phyloP scores from a whole-genome alignment of 306 rosid genomes.

The Elaeagnus macrophylla region DNA sequence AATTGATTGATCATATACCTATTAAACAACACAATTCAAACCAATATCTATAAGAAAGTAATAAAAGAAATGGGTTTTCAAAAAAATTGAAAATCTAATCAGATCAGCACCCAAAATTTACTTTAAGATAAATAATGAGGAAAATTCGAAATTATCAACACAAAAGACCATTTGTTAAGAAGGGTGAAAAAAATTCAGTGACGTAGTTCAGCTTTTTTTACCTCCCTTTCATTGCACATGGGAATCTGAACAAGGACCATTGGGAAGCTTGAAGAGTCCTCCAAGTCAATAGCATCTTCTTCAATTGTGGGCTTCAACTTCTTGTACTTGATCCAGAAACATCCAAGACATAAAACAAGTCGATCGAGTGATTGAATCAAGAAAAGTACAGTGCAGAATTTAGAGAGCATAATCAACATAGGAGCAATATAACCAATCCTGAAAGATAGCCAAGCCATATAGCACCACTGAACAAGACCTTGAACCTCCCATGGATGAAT shows the following conservation, averaged over 20 bases:
- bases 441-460: conserved; percentile 68
- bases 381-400: conserved; percentile 73
- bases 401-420: conserved; percentile 48
- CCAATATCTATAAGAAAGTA: background rate
- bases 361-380: conserved; percentile 90
- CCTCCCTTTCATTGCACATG: conserved; percentile 99
- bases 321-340: conserved; percentile 91
- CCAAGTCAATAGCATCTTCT: conserved; percentile 46
- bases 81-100: no score
- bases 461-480: conserved; percentile 57
- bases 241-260: conserved; percentile 97
- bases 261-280: conserved; percentile 62
- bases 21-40: background rate
- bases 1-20: conserved; percentile 89
- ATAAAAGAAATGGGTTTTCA: background rate
- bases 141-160: no score
- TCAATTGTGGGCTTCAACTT: conserved; percentile 59
- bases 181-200: no score
- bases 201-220: conserved; percentile 24
- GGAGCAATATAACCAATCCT: conserved; percentile 81
- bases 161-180: no score
- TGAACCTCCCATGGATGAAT: conserved; percentile 75
- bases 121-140: no score
- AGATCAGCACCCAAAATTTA: no score
- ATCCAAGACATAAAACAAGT: conserved; percentile 75